phyloP scores from a whole-genome alignment of 371 early-diverging fungal genomes.

The Apophysomyces elegans region DNA sequence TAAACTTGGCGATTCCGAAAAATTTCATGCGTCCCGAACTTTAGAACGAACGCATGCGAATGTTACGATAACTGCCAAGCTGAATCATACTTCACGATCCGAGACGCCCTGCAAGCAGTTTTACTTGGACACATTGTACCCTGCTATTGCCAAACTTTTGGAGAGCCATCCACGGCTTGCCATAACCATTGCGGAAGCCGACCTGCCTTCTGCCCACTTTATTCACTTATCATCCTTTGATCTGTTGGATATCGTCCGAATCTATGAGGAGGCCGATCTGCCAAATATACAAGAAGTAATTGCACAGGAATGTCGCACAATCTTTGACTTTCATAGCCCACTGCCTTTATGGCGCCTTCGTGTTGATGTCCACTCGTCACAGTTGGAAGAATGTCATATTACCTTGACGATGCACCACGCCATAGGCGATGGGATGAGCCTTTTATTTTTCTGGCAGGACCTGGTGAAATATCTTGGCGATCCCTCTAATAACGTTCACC shows the following conservation, averaged over 20 bases:
- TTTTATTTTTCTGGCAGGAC: constrained; percentile 30
- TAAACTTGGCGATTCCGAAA: constrained; percentile 40
- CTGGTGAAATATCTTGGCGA: constrained; percentile 27
- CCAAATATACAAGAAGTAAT: constrained; percentile 16
- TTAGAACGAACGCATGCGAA: constrained; percentile 38
- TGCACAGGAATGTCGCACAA: constrained; percentile 18
- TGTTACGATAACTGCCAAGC: constrained; percentile 28
- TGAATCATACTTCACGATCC: constrained; percentile 20
- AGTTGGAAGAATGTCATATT: constrained; percentile 19
- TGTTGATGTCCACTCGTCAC: constrained; percentile 13
- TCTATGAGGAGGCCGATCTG: neutral
- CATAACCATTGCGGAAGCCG: constrained; percentile 22
- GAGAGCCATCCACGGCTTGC: constrained; percentile 31
- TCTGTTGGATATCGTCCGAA: constrained; percentile 20
- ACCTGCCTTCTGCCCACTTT: constrained; percentile 28
- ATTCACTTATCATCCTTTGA: constrained; percentile 25
- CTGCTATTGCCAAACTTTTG: constrained; percentile 28
- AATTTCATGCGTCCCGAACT: constrained; percentile 40
- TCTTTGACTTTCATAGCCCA: constrained; percentile 29
- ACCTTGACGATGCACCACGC: constrained; percentile 33
- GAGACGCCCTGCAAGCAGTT: constrained; percentile 10
- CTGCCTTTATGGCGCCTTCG: constrained; percentile 44
- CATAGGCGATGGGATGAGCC: constrained; percentile 43
- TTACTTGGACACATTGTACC: constrained; percentile 22
- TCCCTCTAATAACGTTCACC: neutral